Percentiles rank a stretch among this genome's conserved stretches.
Conservation (phyloP, 208 protist genomes). For the Angomonas desouzai region DNA sequence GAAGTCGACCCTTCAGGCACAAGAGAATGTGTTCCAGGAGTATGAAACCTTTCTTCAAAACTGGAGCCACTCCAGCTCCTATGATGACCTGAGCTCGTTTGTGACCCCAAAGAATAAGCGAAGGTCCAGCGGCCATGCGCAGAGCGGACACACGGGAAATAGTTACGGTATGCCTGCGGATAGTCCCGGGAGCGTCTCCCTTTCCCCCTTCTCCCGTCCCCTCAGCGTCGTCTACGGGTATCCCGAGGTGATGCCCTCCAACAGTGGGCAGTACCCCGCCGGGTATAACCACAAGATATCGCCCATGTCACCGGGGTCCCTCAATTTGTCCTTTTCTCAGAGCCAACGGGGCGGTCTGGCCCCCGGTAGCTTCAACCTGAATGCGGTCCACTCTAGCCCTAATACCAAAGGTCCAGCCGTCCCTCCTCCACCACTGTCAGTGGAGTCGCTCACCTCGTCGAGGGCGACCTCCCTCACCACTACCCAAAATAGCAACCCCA, state of each 20-base stretch:
- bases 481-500: background rate
- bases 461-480: background rate
- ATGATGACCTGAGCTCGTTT: background rate
- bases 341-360: background rate
- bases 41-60: background rate
- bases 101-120: background rate
- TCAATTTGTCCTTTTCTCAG: background rate
- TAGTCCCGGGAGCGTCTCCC: background rate
- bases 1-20: background rate
- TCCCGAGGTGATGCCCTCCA: background rate
- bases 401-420: background rate
- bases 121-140: background rate
- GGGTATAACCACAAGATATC: background rate
- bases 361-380: no score
- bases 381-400: background rate
- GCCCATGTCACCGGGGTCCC: background rate
- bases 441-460: slow-evolving; percentile 6
- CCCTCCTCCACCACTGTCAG: background rate
- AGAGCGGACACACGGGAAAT: background rate
- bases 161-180: background rate
- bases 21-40: slow-evolving; percentile 5
- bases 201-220: background rate
- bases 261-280: background rate
- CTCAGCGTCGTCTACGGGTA: background rate
- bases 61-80: background rate